Evolutionary conservation across 306 rosid genomes (phyloP).

Genomic region (Boehmeria nivea): DNA sequence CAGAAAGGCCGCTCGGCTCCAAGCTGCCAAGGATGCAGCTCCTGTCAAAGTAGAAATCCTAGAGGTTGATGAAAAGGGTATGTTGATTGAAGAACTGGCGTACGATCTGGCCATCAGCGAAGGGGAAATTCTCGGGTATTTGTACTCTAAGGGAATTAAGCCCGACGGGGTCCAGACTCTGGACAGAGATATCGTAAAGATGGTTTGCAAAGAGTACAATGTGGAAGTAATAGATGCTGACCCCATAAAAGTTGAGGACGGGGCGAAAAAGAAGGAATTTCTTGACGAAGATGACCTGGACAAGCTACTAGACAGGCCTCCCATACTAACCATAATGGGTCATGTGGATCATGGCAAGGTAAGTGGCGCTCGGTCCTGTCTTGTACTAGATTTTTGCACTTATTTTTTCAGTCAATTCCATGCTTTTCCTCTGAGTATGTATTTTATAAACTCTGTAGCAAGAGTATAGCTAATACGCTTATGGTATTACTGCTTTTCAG

Average conservation of each 20-base stretch:
- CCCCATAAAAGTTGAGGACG: conserved; percentile 68
- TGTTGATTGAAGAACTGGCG: conserved; percentile 84
- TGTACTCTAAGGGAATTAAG: conserved; percentile 82
- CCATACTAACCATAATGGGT: conserved; percentile 96
- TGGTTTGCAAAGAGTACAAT: conserved; percentile 75
- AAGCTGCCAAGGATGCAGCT: conserved; percentile 96
- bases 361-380: conserved; percentile 15
- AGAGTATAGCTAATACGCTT: conserved; percentile 31
- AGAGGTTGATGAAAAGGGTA: conserved; percentile 75
- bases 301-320: conserved; percentile 88
- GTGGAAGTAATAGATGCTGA: conserved; percentile 85
- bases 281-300: conserved; percentile 70
- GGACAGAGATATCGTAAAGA: conserved; percentile 89
- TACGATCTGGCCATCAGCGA: conserved; percentile 66
- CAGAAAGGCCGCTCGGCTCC: conserved; percentile 91
- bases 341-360: conserved; percentile 99
- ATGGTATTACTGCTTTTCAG: conserved; percentile 45
- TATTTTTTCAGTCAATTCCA: conserved; percentile 8
- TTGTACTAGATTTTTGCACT: conserved; percentile 12
- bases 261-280: conserved; percentile 63
- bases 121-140: conserved; percentile 81
- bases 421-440: background rate
- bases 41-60: conserved; percentile 95
- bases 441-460: background rate
- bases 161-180: conserved; percentile 96